phyloP scores from a whole-genome alignment of 805 yeast species.

The Myxozyma vanderwaltii region DNA sequence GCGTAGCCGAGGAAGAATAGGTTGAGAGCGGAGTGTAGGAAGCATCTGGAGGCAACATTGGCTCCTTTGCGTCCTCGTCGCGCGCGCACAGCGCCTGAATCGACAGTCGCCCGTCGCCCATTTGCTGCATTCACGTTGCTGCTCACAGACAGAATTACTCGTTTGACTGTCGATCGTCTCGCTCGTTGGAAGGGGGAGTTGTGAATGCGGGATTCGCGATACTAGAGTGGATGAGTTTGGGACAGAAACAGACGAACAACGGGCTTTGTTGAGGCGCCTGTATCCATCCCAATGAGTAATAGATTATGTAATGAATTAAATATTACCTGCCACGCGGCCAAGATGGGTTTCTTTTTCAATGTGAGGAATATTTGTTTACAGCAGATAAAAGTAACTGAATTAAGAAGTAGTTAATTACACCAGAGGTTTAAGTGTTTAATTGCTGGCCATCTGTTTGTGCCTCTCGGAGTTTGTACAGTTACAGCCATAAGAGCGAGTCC shows the following conservation, averaged over 20 bases:
- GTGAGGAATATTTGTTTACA: too few relatives aligned
- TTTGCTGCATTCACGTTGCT: too few relatives aligned
- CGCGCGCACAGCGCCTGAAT: slow-evolving; percentile 23
- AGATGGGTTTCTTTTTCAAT: too few relatives aligned
- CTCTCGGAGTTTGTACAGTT: too few relatives aligned
- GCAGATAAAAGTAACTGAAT: too few relatives aligned
- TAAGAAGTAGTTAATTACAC: too few relatives aligned
- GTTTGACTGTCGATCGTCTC: slow-evolving; percentile 23
- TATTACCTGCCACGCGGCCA: too few relatives aligned
- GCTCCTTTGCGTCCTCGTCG: slow-evolving; percentile 3
- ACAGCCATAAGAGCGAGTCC: too few relatives aligned
- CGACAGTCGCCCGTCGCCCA: slow-evolving; percentile 22
- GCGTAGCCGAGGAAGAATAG: slow-evolving; percentile 22
- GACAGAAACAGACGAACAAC: not conserved
- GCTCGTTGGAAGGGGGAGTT: not conserved
- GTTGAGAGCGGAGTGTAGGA: slow-evolving; percentile 22
- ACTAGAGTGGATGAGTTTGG: not conserved
- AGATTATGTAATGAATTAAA: too few relatives aligned
- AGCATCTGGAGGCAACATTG: not conserved
- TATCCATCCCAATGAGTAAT: not conserved
- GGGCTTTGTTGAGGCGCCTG: not conserved
- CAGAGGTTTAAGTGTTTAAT: too few relatives aligned
- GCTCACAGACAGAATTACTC: too few relatives aligned
- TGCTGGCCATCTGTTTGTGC: too few relatives aligned
- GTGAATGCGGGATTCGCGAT: not conserved